A percentile compares a stretch with the other conserved stretches of the same genome.
phyloP scores from a whole-genome alignment of 345 rosid genomes.

The Combretum micranthum region DNA sequence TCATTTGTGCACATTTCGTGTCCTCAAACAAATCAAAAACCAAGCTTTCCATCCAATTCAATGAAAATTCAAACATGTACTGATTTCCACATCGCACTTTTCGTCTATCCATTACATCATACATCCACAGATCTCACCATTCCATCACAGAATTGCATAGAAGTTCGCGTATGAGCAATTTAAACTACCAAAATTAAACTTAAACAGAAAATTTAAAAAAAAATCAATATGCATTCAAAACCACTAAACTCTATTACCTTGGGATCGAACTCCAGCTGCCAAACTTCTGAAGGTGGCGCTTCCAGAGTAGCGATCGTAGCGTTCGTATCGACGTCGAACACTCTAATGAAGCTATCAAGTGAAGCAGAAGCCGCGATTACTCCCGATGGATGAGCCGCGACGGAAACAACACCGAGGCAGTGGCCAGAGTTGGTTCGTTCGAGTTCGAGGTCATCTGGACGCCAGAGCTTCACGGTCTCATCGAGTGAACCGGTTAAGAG shows the following conservation, averaged over 20 bases:
- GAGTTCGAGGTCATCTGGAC: constrained; percentile 65
- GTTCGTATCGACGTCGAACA: constrained; percentile 91
- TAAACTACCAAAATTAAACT: too few relatives aligned
- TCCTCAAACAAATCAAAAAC: too few relatives aligned
- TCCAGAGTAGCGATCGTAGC: constrained; percentile 83
- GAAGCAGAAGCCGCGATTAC: constrained; percentile 88
- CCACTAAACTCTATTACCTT: constrained; percentile 31
- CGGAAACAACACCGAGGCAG: constrained; percentile 87
- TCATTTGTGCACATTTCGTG: too few relatives aligned
- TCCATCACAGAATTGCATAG: too few relatives aligned
- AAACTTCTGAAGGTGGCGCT: constrained; percentile 95
- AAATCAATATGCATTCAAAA: not conserved
- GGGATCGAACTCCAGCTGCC: constrained; percentile 96
- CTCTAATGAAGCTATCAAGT: constrained; percentile 91
- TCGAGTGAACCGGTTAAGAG: constrained; percentile 89
- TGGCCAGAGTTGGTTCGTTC: constrained; percentile 86
- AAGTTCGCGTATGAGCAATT: too few relatives aligned
- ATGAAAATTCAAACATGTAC: too few relatives aligned
- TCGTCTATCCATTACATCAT: too few relatives aligned
- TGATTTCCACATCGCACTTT: too few relatives aligned
- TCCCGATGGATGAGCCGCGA: constrained; percentile 96
- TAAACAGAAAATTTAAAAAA: too few relatives aligned
- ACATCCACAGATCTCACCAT: too few relatives aligned
- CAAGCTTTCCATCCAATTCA: too few relatives aligned
- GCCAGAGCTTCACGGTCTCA: constrained; percentile 90